Evolutionary conservation across 176 grass and related monocot species (phyloP), one percentile per base, ranked within the genome.

Genomic region (Eragrostis nindensis): DNA sequence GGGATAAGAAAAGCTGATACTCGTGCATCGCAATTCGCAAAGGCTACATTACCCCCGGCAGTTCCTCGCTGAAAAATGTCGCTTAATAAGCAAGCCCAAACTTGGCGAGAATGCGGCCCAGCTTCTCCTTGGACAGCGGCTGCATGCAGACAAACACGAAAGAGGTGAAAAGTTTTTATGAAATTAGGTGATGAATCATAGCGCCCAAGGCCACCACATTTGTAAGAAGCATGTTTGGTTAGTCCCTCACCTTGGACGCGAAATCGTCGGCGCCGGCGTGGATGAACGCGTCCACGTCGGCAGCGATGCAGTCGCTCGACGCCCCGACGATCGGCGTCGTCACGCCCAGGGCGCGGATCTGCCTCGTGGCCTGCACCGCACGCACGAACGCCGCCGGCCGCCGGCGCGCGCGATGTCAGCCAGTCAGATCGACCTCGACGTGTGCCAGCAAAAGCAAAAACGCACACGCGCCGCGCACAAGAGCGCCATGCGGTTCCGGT

Each of bases 191-290:
- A 36, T 36, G 2, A n/a, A n/a, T n/a, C n/a, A n/a, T n/a, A n/a
- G 32, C 32, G 4, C 32, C 32, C 32, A 36, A 36, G 32, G 32
- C 4, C 32, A 36, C 32, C n/a, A n/a, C n/a, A n/a, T n/a, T n/a
- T n/a, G n/a, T n/a, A n/a, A n/a, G n/a, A n/a, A n/a, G n/a, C n/a
- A n/a, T n/a, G n/a, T n/a, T n/a, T n/a, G n/a, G n/a, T 36, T 47
- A 1, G 27, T 25, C 36, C n/a, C 55, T 32, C 54, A 90, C 93
- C 93, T 95, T 92, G 19, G 87, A 29, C 16, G 62, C 56, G 90
- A 92, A 95, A 55, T 92, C 78, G 71, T 92, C 38, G 24, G 93
- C 93, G 12, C 93, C 93, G 50, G 87, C 90, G n/a, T 26, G 0
- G 76, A 86, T 66, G 87, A 95, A 95, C n/a, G 80, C 81, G 62